Conservation (phyloP, 169 alveolate genomes). For the Fabrea salina region DNA sequence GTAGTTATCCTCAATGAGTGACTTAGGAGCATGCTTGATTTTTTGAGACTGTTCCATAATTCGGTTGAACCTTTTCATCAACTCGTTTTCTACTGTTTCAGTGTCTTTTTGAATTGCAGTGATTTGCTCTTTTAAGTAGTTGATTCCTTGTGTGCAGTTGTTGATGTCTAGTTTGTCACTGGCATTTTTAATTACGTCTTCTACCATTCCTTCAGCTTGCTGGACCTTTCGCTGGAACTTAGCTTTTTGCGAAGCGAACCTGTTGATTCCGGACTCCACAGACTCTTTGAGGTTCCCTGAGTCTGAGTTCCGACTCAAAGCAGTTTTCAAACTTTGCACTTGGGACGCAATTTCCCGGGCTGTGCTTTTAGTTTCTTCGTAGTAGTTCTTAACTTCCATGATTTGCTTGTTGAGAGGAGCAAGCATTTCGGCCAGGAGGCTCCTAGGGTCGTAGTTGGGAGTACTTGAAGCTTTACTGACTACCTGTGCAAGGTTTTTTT, state of each 20-base stretch:
- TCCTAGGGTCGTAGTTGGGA: neutral
- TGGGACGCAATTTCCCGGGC: conserved; percentile 14
- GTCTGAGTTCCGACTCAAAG: neutral
- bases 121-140: conserved; percentile 14
- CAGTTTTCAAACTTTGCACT: neutral
- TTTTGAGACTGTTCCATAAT: conserved; percentile 1
- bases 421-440: conserved; percentile 9
- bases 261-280: neutral
- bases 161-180: neutral
- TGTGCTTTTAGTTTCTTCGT: conserved; percentile 33
- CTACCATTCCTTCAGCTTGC: conserved; percentile 15
- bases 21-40: neutral
- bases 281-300: neutral
- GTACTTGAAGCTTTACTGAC: neutral
- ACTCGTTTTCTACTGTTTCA: conserved; percentile 3
- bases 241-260: neutral
- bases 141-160: neutral
- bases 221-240: neutral
- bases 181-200: neutral
- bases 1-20: neutral
- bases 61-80: neutral
- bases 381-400: conserved; percentile 18
- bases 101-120: conserved; percentile 6
- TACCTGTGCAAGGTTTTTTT: conserved; percentile 13
- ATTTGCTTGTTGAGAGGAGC: conserved; percentile 29